These are phyloP conservation scores for Magnolia kwangsiensis DNA, from an alignment of 164 flowering plant species.

Conservation along the genomic window DNA sequence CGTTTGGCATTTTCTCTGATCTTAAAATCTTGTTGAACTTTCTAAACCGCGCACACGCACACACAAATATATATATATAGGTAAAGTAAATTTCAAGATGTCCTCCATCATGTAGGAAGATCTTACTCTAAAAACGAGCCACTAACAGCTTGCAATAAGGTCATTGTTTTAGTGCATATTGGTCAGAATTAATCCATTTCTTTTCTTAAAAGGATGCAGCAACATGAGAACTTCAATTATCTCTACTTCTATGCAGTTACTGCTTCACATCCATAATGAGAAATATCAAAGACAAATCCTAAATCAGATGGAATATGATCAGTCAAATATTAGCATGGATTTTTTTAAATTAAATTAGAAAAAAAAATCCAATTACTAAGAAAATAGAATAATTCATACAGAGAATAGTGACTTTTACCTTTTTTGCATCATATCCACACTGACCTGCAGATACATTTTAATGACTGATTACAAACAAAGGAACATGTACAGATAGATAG, in stretches of 20 bases:
- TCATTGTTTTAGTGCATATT: neutral
- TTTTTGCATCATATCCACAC: slow-evolving; percentile 64
- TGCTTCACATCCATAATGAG: no score
- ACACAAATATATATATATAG: no score
- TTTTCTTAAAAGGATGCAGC: no score
- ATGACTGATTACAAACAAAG: neutral
- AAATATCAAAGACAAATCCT: neutral
- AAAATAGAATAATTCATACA: neutral
- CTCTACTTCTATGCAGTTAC: no score
- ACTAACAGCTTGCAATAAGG: neutral
- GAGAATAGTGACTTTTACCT: slow-evolving; percentile 38
- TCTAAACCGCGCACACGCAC: no score
- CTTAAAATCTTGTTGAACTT: no score
- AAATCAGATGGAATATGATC: neutral
- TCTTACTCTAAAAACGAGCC: neutral
- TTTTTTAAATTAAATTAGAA: neutral
- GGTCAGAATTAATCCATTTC: no score
- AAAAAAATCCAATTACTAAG: neutral
- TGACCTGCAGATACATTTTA: slow-evolving; percentile 45
- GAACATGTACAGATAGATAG: neutral
- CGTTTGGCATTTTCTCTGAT: no score
- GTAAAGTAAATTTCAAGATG: no score
- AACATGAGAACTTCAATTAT: no score
- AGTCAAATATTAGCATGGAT: neutral
- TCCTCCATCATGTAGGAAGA: neutral